Evolutionary conservation across 345 rosid species (phyloP).

Genomic region (Acer negundo): DNA sequence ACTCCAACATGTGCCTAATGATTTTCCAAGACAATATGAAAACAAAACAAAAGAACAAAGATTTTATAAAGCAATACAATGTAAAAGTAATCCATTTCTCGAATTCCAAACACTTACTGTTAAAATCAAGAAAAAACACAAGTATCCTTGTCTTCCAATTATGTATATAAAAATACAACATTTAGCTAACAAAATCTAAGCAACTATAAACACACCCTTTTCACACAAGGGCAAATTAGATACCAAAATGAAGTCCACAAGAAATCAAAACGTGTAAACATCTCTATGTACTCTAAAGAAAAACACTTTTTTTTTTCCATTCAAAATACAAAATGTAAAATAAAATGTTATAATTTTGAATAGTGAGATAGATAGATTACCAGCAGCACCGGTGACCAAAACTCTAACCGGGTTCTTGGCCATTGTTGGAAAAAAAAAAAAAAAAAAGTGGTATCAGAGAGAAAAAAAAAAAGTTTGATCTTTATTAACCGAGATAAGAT

Average conservation of each 20-base stretch:
- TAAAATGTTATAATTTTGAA: background rate
- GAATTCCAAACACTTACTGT: slow-evolving; percentile 10
- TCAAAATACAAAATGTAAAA: background rate
- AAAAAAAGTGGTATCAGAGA: background rate
- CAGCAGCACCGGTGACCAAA: slow-evolving; percentile 40
- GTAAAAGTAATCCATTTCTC: slow-evolving; percentile 38
- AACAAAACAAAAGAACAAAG: slow-evolving; percentile 44
- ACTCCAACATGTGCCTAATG: slow-evolving; percentile 53
- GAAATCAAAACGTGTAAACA: slow-evolving; percentile 2
- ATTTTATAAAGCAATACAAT: slow-evolving; percentile 46
- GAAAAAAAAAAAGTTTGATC: background rate
- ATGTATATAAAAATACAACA: background rate
- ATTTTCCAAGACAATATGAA: slow-evolving; percentile 54
- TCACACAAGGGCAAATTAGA: slow-evolving; percentile 21
- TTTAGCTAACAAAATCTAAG: background rate
- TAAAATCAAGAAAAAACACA: slow-evolving; percentile 18
- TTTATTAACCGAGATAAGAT: slow-evolving; percentile 14
- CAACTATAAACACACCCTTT: slow-evolving; percentile 10
- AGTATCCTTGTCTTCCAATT: background rate
- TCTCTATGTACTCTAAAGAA: slow-evolving; percentile 24
- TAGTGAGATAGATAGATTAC: slow-evolving; percentile 7
- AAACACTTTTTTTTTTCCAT: slow-evolving; percentile 12
- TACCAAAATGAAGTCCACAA: slow-evolving; percentile 26
- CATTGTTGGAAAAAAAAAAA: slow-evolving; percentile 21
- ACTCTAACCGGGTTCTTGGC: slow-evolving; percentile 27